A percentile compares a stretch with the other conserved stretches of the same genome.
These are phyloP conservation scores for Croton laevigatus DNA, from an alignment of 441 rosid species.

Conservation along the genomic window DNA sequence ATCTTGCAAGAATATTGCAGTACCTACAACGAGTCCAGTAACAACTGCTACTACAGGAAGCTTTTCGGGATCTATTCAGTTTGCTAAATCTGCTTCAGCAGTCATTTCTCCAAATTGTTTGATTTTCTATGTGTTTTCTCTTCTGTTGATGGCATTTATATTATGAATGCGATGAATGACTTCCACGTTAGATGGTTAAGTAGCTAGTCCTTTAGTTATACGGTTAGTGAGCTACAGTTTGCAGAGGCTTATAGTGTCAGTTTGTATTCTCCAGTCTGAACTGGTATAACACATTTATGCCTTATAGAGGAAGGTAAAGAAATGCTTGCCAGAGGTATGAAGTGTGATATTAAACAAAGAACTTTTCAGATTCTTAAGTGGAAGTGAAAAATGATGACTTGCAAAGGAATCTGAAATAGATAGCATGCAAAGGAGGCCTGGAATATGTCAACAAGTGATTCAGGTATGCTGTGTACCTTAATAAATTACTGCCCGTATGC, in stretches of 20 bases:
- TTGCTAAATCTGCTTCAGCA: slow-evolving; percentile 56
- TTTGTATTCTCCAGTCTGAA: slow-evolving; percentile 22
- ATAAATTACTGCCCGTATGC: neutral
- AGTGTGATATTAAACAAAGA: slow-evolving; percentile 24
- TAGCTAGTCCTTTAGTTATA: slow-evolving; percentile 20
- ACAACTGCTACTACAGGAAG: slow-evolving; percentile 51
- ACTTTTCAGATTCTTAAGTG: slow-evolving; percentile 28
- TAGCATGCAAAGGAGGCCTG: slow-evolving; percentile 21
- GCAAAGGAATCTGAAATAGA: slow-evolving; percentile 25
- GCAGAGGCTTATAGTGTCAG: slow-evolving; percentile 23
- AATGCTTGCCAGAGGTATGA: slow-evolving; percentile 27
- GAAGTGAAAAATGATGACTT: slow-evolving; percentile 20
- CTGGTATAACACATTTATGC: slow-evolving; percentile 26
- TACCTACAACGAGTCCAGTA: slow-evolving; percentile 48
- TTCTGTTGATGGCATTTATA: slow-evolving; percentile 38
- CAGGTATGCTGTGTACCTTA: slow-evolving; percentile 29
- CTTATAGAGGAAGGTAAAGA: slow-evolving; percentile 26
- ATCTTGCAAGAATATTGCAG: slow-evolving; percentile 65
- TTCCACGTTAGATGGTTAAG: slow-evolving; percentile 21
- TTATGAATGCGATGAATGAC: slow-evolving; percentile 12
- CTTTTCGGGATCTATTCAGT: slow-evolving; percentile 86
- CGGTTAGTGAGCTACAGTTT: slow-evolving; percentile 11
- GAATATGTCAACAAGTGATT: slow-evolving; percentile 22
- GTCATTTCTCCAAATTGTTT: slow-evolving; percentile 32
- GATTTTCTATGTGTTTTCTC: slow-evolving; percentile 35